Conservation (phyloP, 2,329 filamentous ascomycete genomes). For the Fusarium pseudograminearum region DNA sequence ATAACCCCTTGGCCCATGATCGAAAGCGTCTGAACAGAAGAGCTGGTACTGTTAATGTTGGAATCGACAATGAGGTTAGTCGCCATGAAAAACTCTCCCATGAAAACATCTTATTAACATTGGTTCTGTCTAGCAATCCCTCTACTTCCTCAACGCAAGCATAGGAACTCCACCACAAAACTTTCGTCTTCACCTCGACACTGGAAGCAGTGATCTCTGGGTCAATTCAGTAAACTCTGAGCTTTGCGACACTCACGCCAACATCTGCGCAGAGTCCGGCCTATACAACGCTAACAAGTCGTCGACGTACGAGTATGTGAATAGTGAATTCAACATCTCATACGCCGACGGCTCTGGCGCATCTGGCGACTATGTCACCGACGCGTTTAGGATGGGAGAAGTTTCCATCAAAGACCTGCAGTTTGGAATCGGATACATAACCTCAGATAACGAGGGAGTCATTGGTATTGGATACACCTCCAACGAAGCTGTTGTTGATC, state of each 20-base stretch:
- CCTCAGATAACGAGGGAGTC: constrained; percentile 73
- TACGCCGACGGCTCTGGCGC: constrained; percentile 87
- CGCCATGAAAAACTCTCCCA: no score
- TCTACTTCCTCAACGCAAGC: constrained; percentile 73
- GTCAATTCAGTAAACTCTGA: constrained; percentile 73
- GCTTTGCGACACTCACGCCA: constrained; percentile 64
- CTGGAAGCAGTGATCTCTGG: constrained; percentile 77
- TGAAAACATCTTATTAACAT: background rate
- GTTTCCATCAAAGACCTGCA: constrained; percentile 69
- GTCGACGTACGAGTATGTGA: constrained; percentile 80
- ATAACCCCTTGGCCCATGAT: constrained; percentile 60
- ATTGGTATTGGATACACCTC: constrained; percentile 84
- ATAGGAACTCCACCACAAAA: constrained; percentile 71
- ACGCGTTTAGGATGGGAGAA: constrained; percentile 73
- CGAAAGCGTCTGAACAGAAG: constrained; percentile 57
- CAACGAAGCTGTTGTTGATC: constrained; percentile 81
- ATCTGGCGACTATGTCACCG: constrained; percentile 81
- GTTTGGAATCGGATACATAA: constrained; percentile 78
- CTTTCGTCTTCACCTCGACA: constrained; percentile 72
- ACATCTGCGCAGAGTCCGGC: constrained; percentile 71
- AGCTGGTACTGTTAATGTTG: constrained; percentile 58
- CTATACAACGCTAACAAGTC: constrained; percentile 78
- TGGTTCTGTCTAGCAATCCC: constrained; percentile 60
- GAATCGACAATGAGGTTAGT: constrained; percentile 68
- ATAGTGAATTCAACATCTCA: constrained; percentile 84